These are phyloP conservation scores for Phytophthora crassamura DNA, from an alignment of 352 stramenopile genomes.

Conservation along the genomic window DNA sequence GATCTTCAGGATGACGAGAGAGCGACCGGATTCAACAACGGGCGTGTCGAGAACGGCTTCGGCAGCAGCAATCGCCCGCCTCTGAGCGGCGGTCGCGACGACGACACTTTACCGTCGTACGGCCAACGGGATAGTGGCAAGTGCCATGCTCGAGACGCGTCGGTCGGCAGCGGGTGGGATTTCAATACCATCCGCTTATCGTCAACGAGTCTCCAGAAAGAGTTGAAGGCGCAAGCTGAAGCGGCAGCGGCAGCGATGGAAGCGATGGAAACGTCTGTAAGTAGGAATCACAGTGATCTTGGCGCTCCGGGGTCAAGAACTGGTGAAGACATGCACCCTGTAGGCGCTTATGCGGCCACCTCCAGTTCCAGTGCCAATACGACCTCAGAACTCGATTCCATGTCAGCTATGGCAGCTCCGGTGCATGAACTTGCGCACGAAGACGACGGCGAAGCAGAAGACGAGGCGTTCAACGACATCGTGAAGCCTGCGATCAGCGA, in stretches of 20 bases:
- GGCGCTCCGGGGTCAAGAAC: not conserved
- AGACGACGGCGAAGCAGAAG: constrained; percentile 46
- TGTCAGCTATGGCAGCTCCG: constrained; percentile 3
- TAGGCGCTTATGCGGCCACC: not conserved
- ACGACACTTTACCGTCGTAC: constrained; percentile 33
- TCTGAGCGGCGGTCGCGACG: constrained; percentile 18
- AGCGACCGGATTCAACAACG: constrained; percentile 20
- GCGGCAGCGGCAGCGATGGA: constrained; percentile 11
- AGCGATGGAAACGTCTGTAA: not conserved
- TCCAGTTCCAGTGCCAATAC: constrained; percentile 6
- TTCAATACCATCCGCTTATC: constrained; percentile 79
- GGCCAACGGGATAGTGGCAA: constrained; percentile 46
- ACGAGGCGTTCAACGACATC: constrained; percentile 67
- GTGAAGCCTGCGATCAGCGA: constrained; percentile 86
- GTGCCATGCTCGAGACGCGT: constrained; percentile 47
- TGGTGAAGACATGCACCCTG: constrained; percentile 8
- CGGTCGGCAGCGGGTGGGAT: constrained; percentile 73
- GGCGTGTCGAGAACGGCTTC: constrained; percentile 24
- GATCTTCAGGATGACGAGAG: constrained; percentile 13
- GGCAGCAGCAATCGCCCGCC: constrained; percentile 19
- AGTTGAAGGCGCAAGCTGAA: constrained; percentile 39
- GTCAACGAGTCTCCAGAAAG: constrained; percentile 43
- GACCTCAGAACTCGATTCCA: constrained; percentile 7
- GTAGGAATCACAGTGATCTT: constrained; percentile 1
- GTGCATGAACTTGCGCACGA: constrained; percentile 33